Base-by-base conservation (phyloP, 768 basidiomycete species). In the Rhizopogon salebrosus region DNA sequence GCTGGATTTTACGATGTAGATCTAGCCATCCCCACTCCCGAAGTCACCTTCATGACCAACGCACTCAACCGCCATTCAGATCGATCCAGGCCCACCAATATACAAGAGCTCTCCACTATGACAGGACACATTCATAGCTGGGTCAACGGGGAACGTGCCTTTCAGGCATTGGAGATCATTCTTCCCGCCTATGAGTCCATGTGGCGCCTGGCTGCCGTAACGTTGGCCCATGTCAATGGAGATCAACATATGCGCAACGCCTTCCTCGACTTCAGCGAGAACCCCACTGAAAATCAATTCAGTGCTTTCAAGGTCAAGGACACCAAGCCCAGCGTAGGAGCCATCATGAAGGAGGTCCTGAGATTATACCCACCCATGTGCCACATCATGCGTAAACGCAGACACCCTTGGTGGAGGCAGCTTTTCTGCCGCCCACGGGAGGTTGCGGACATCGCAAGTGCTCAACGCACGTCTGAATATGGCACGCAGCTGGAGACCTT, bases 171-270 rank as follows among this genome's bases (percentile, higher is more conserved):
- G 14, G 72, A 83, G 41, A 73, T 73, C 52, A 70, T 85, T 51
- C 73, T 85, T 40, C 83, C 83, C 0, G 66, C 78, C 1, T 85
- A 80, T 71, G 84, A 85, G 60, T 80, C 78, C 0, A 64, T 84
- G 41, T 85, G 84, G 84, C 75, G 82, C 11, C 74, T 84, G 20
- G 69, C 82, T 48, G 82, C 83, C 1, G 60, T 78, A 0, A 74
- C 77, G 1, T 65, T 75, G 46, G 64, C 72, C 13, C 60, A 67
- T 40, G 64, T 69, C n/a, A 53, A 69, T 4, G 58, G 70, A 13
- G 54, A 58, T 8, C 52, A 54, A 0, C 54, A 59, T 9, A 43
- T 55, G 31, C 58, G 58, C 9, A 42, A 63, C 8, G 62, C 66
- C 0, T 75, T 84, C 51, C 48, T 61, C 3, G 64, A 67, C 6